A percentile compares a stretch with the other conserved stretches of the same genome.
Conservation (phyloP, 106 monocot species). For the Dendrobium huoshanense region DNA sequence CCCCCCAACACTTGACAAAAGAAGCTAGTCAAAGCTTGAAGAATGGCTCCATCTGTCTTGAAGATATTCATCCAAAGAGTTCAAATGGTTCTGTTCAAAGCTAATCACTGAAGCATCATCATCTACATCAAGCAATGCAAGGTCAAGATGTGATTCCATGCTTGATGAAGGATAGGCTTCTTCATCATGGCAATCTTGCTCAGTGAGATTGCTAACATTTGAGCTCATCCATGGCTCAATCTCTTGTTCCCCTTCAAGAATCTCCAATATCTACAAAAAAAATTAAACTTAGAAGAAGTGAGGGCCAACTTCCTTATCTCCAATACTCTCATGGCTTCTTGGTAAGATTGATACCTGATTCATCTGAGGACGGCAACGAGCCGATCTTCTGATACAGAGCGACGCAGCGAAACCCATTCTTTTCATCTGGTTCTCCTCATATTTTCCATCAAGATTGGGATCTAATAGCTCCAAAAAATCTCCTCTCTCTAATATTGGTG, state of each 20-base stretch:
- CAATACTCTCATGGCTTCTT: background rate
- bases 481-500: constrained; percentile 49
- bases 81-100: constrained; percentile 41
- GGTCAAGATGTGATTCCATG: constrained; percentile 58
- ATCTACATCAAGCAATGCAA: constrained; percentile 74
- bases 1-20: background rate
- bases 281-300: too few relatives aligned
- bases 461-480: constrained; percentile 50
- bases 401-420: constrained; percentile 62
- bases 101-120: constrained; percentile 52
- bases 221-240: constrained; percentile 24
- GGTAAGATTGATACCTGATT: constrained; percentile 31
- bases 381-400: constrained; percentile 59
- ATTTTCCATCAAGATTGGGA: constrained; percentile 41
- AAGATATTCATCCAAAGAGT: constrained; percentile 60
- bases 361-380: constrained; percentile 66
- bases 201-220: background rate
- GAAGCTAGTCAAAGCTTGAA: constrained; percentile 63
- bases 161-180: constrained; percentile 46
- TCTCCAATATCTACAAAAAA: constrained; percentile 34
- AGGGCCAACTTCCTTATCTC: too few relatives aligned
- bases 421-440: constrained; percentile 46
- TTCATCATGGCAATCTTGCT: constrained; percentile 47
- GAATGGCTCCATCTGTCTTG: constrained; percentile 64
- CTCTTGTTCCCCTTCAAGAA: constrained; percentile 49